These are phyloP conservation scores for Thalassiosira hispida DNA, from an alignment of 352 stramenopile genomes.

Conservation along the genomic window DNA sequence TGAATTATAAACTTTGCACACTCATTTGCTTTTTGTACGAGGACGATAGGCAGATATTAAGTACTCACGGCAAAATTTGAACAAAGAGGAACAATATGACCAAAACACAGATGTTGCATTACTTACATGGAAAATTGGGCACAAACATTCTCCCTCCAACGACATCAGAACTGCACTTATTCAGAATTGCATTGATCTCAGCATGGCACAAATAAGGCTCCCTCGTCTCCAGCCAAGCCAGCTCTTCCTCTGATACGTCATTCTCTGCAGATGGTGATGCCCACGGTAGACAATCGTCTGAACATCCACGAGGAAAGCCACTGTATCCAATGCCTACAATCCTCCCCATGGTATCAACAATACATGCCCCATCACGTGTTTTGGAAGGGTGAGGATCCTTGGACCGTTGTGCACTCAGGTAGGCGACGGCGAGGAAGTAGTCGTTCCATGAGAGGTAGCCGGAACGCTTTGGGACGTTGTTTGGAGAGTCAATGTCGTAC, in stretches of 20 bases:
- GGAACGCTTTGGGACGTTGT: constrained; percentile 54
- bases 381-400: constrained; percentile 95
- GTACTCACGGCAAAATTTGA: too few relatives aligned
- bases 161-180: constrained; percentile 96
- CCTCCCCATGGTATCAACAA: constrained; percentile 93
- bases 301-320: constrained; percentile 95
- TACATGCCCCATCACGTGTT: constrained; percentile 88
- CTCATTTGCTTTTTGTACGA: constrained; percentile 92
- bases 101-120: constrained; percentile 1
- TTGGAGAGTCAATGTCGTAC: constrained; percentile 40
- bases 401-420: constrained; percentile 95
- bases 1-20: constrained; percentile 99
- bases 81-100: too few relatives aligned
- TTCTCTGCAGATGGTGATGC: constrained; percentile 22
- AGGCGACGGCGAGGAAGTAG: constrained; percentile 98
- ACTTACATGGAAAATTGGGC: constrained; percentile 92
- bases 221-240: constrained; percentile 88
- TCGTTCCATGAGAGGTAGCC: constrained; percentile 97
- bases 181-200: constrained; percentile 99
- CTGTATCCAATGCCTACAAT: constrained; percentile 99
- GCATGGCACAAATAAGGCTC: constrained; percentile 94
- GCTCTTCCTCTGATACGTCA: constrained; percentile 11
- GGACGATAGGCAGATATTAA: too few relatives aligned
- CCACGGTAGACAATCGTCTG: constrained; percentile 95
- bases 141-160: constrained; percentile 95